Conservation (phyloP, 495 filamentous ascomycete species). For the Aspergillus egyptiacus region DNA sequence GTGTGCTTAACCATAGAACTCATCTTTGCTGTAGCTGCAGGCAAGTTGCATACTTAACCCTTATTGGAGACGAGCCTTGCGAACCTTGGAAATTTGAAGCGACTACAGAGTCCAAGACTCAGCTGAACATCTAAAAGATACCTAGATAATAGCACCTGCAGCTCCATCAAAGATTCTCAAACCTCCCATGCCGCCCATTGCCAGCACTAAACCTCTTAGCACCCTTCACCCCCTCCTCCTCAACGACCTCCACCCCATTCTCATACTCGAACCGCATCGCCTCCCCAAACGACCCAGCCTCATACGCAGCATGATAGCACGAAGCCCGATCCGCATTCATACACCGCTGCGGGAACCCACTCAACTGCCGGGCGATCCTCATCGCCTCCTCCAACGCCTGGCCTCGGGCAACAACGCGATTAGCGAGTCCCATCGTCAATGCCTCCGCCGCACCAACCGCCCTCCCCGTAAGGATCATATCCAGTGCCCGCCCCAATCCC, state of each 20-base stretch:
- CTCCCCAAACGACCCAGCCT: slow-evolving; percentile 38
- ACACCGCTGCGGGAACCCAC: slow-evolving; percentile 41
- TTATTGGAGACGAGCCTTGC: too few species aligned
- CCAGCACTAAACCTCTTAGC: slow-evolving; percentile 39
- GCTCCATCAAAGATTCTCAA: slow-evolving; percentile 14
- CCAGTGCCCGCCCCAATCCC: slow-evolving; percentile 43
- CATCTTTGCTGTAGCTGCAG: too few species aligned
- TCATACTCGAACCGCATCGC: slow-evolving; percentile 39
- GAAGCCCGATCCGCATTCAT: slow-evolving; percentile 36
- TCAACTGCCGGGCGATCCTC: slow-evolving; percentile 35
- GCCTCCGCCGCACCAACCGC: slow-evolving; percentile 40
- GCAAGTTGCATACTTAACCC: too few species aligned
- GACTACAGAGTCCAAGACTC: too few species aligned
- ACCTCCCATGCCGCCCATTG: slow-evolving; percentile 38
- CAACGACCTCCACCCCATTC: slow-evolving; percentile 32
- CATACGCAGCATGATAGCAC: slow-evolving; percentile 41
- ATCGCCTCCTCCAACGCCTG: slow-evolving; percentile 39
- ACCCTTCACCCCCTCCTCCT: slow-evolving; percentile 34
- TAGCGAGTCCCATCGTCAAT: slow-evolving; percentile 43
- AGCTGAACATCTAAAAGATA: too few species aligned
- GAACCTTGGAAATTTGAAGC: too few species aligned
- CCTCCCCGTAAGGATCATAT: slow-evolving; percentile 48
- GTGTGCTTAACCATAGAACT: too few species aligned
- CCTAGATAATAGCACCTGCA: too few species aligned
- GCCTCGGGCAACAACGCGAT: slow-evolving; percentile 42